Evolutionary conservation across 1,284 basidiomycete species (phyloP), one percentile per base, ranked within the genome.

Genomic region (Fomitopsis palustris): DNA sequence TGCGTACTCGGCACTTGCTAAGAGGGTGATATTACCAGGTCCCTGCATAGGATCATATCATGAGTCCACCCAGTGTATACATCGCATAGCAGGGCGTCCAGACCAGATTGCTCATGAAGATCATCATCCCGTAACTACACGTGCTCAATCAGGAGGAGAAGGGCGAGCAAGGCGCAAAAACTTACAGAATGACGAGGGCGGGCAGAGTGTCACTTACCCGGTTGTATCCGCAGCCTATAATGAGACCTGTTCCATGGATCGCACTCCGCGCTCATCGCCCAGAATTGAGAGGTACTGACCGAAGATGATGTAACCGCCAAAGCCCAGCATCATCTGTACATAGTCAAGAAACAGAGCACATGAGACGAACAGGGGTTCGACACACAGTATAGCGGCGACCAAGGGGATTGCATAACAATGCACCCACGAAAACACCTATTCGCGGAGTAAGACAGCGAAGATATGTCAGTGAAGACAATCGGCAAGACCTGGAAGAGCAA

Each of bases 1-100:
- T 33, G 78, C 83, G 72, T 65, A 86, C 82, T 86, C 85, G 25
- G 83, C 81, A 62, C 79, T 88, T 67, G 84, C 82, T 5, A 89
- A 78, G 56, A 86, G 87, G 14, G 87, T 75, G 82, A 88, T 87
- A 64, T 89, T 83, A 17, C 89, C 90, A 0, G 90, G 90, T n/a
- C 89, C 88, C 83, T 86, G 64, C 1, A 12, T 6, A 4, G 29
- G 2, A 19, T 37, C 9, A 12, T 43, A 25, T 9, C 37, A 5
- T n/a, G n/a, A 37, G 29, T 47, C 19, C 5, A 49, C 16, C 39
- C n/a, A 21, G 29, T 16, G 23, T 19, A n/a, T 31, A n/a, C n/a
- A 2, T 21, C n/a, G 1, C 3, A 29, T 7, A 31, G 39, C 16
- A 27, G 5, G 0, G 14, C 17, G 35, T 2, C 19, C 56, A 52